These are phyloP conservation scores for Rubia tinctorum DNA, from an alignment of 305 asterid genomes.

Conservation along the genomic window DNA sequence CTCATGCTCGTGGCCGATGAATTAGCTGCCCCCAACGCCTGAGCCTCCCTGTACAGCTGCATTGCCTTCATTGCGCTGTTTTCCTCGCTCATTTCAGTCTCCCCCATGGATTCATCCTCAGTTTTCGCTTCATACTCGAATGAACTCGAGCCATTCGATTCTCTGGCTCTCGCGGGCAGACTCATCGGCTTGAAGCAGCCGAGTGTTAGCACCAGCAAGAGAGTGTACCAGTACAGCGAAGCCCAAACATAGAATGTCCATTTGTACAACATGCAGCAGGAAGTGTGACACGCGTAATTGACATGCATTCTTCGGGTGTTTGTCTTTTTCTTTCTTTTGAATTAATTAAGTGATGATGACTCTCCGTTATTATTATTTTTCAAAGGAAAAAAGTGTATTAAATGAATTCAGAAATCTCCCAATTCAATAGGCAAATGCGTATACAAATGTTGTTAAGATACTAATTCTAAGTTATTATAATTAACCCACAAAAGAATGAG, in stretches of 20 bases:
- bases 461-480: no score
- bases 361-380: no score
- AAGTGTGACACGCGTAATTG: no score
- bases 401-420: no score
- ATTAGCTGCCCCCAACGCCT: background rate
- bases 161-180: background rate
- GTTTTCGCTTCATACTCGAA: background rate
- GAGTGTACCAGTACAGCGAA: constrained; percentile 40
- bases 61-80: constrained; percentile 57
- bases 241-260: constrained; percentile 73
- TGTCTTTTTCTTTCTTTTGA: no score
- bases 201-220: constrained; percentile 38
- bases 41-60: constrained; percentile 19
- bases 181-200: constrained; percentile 44
- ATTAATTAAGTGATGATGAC: no score
- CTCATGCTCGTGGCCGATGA: constrained; percentile 41
- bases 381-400: no score
- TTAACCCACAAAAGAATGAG: no score
- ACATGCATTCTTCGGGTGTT: no score
- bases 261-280: no score
- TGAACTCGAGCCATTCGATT: background rate
- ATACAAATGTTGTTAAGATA: no score
- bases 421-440: no score
- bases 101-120: background rate
- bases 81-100: constrained; percentile 32